phyloP scores from a whole-genome alignment of 1,284 basidiomycete species.

The Austroboletus niveus region DNA sequence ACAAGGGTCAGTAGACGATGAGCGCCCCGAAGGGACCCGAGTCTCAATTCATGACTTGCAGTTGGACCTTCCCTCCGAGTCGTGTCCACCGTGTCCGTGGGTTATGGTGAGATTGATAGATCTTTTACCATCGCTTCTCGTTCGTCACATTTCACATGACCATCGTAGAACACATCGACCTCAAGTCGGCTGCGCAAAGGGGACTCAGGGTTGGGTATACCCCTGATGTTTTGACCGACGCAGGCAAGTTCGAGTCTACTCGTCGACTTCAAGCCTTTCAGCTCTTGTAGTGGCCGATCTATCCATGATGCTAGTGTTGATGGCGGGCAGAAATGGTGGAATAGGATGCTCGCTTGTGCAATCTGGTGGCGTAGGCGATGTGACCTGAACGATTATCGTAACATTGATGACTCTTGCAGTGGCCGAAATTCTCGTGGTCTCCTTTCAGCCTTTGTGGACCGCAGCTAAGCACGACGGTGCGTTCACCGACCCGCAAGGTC shows the following conservation, averaged over 20 bases:
- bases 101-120: conserved; percentile 59
- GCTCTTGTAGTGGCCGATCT: conserved; percentile 73
- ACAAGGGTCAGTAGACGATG: conserved; percentile 47
- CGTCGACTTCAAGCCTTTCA: neutral
- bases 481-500: conserved; percentile 60
- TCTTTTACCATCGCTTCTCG: neutral
- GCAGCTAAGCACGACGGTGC: conserved; percentile 59
- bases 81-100: conserved; percentile 89
- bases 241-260: conserved; percentile 48
- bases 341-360: conserved; percentile 65
- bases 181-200: conserved; percentile 59
- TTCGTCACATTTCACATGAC: neutral
- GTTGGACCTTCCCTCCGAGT: conserved; percentile 73
- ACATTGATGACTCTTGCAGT: conserved; percentile 35
- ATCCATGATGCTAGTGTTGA: conserved; percentile 84
- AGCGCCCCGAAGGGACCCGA: neutral
- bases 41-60: conserved; percentile 25
- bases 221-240: conserved; percentile 85
- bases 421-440: conserved; percentile 69
- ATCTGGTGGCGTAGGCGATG: conserved; percentile 55
- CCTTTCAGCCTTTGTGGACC: conserved; percentile 82
- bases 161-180: conserved; percentile 76
- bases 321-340: conserved; percentile 81
- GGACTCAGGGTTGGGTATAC: conserved; percentile 86
- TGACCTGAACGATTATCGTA: neutral